Evolutionary conservation across 371 early-diverging fungal species (phyloP).

Genomic region (Saksenaea oblongispora): DNA sequence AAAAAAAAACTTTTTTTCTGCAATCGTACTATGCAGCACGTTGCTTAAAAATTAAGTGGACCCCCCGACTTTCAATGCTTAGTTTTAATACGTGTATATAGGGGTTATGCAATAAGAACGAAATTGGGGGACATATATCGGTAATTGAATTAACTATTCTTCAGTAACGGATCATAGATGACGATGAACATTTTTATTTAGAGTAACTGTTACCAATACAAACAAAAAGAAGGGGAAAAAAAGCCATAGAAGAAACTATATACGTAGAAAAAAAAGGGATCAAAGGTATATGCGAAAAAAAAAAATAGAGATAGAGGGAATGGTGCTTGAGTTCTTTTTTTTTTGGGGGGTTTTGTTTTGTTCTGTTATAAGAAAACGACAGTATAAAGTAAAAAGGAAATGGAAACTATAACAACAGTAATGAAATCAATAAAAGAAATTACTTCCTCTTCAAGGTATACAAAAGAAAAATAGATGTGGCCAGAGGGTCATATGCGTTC

Average conservation of each 20-base stretch:
- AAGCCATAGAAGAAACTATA: not conserved
- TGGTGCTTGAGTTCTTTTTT: not conserved
- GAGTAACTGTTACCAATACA: not conserved
- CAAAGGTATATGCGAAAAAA: not conserved
- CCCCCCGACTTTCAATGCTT: too few species aligned
- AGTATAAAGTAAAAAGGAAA: not conserved
- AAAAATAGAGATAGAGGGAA: not conserved
- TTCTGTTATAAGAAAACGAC: not conserved
- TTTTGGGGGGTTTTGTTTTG: not conserved
- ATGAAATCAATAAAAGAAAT: not conserved
- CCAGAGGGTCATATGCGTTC: not conserved
- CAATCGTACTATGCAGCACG: too few species aligned
- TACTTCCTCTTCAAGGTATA: not conserved
- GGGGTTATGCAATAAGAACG: not conserved
- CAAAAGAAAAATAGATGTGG: not conserved
- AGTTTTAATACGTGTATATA: not conserved
- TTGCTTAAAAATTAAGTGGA: too few species aligned
- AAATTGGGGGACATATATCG: not conserved
- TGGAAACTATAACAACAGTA: too few species aligned
- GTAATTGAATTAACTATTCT: not conserved
- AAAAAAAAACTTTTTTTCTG: too few species aligned
- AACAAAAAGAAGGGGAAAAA: not conserved
- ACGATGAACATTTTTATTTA: not conserved
- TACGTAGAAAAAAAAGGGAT: not conserved
- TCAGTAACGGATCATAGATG: constrained; percentile 1